Evolutionary conservation across 2,329 filamentous ascomycete genomes (phyloP).

Genomic region (Colletotrichum acutatum): DNA sequence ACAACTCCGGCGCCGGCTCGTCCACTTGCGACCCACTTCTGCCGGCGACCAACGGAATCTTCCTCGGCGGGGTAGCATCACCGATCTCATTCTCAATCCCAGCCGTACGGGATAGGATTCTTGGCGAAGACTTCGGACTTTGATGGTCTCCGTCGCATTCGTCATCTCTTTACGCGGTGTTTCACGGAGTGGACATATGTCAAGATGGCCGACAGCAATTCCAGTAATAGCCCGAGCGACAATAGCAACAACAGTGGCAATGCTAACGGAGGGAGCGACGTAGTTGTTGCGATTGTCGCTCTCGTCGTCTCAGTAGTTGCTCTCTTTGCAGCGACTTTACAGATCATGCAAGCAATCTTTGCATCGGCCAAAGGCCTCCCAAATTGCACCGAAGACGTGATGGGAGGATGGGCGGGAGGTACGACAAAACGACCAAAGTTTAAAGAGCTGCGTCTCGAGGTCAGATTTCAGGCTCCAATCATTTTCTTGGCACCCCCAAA

Average conservation of each 20-base stretch:
- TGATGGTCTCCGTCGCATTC: background rate
- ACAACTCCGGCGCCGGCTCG: background rate
- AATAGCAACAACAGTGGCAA: background rate
- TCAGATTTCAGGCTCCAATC: constrained; percentile 26
- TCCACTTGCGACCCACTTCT: background rate
- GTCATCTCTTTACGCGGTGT: background rate
- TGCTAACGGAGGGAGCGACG: background rate
- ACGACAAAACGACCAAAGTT: background rate
- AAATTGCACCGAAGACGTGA: constrained; percentile 17
- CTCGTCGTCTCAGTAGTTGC: constrained; percentile 19
- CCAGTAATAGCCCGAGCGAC: background rate
- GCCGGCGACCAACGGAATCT: background rate
- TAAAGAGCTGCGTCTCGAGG: constrained; percentile 7
- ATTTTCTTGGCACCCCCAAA: constrained; percentile 13
- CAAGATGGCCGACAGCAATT: background rate
- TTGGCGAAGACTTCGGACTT: background rate
- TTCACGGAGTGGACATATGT: background rate
- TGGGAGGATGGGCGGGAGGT: constrained; percentile 14
- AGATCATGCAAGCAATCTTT: constrained; percentile 20
- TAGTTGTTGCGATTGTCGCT: constrained; percentile 3
- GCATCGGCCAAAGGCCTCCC: constrained; percentile 11
- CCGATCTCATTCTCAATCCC: background rate
- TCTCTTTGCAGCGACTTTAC: constrained; percentile 3
- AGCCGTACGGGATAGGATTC: background rate
- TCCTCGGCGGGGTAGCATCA: background rate